Percentiles rank a stretch among this genome's conserved stretches.
Evolutionary conservation across 2,329 filamentous ascomycete genomes (phyloP).

Genomic region (Beauveria varroae): DNA sequence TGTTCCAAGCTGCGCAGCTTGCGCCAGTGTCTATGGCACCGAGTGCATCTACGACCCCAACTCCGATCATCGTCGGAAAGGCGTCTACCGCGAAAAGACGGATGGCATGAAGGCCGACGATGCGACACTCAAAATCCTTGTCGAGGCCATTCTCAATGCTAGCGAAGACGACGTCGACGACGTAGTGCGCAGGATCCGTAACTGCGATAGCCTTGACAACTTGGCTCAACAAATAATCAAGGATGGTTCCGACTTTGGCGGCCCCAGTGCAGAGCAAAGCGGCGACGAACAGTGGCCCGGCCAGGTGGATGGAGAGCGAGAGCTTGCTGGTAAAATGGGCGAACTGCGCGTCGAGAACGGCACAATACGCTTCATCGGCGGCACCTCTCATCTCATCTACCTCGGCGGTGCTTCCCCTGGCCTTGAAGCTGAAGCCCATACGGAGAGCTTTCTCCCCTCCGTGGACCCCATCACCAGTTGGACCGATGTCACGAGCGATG

Average conservation of each 20-base stretch:
- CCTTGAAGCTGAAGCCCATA: slow-evolving; percentile 32
- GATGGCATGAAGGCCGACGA: slow-evolving; percentile 81
- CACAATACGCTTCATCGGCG: slow-evolving; percentile 83
- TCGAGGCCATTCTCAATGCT: slow-evolving; percentile 88
- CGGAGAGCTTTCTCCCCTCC: slow-evolving; percentile 40
- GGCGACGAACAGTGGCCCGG: slow-evolving; percentile 34
- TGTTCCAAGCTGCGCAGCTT: slow-evolving; percentile 87
- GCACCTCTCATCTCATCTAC: slow-evolving; percentile 89
- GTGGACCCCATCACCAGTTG: slow-evolving; percentile 74
- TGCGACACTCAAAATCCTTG: slow-evolving; percentile 82
- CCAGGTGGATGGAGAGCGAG: slow-evolving; percentile 57
- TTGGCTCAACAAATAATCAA: slow-evolving; percentile 48
- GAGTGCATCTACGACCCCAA: slow-evolving; percentile 93
- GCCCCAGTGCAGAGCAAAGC: slow-evolving; percentile 25
- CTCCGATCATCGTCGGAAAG: slow-evolving; percentile 91
- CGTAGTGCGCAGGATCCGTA: slow-evolving; percentile 79
- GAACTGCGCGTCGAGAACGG: slow-evolving; percentile 83
- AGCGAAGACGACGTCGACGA: slow-evolving; percentile 77
- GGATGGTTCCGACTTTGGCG: background rate
- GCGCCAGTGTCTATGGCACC: slow-evolving; percentile 84
- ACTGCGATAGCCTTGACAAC: slow-evolving; percentile 62
- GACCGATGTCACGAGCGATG: slow-evolving; percentile 78
- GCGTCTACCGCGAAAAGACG: slow-evolving; percentile 90
- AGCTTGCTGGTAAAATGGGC: slow-evolving; percentile 88
- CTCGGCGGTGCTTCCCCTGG: slow-evolving; percentile 45